Evolutionary conservation across 768 basidiomycete genomes (phyloP).

Genomic region (Lenzites betulinus): DNA sequence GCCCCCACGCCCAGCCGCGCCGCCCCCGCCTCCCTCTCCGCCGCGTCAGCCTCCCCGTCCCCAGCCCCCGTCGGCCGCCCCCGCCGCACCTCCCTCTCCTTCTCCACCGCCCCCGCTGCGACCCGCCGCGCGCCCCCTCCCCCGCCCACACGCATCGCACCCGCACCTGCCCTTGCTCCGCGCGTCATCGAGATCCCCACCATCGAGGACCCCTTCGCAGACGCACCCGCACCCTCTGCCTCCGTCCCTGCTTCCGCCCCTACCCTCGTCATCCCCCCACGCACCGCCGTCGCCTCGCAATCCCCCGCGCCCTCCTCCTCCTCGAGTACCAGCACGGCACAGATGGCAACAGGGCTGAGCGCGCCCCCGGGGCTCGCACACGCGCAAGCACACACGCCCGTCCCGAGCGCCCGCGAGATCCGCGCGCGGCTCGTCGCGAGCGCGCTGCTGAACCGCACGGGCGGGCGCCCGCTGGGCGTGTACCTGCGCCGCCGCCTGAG

Average conservation of each 20-base stretch:
- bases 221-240: conserved; percentile 16
- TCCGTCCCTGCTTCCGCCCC: no score
- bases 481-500: conserved; percentile 39
- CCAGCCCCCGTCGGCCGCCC: conserved; percentile 20
- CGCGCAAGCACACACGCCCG: neutral
- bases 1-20: conserved; percentile 10
- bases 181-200: conserved; percentile 2
- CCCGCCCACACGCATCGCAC: conserved; percentile 17
- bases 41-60: conserved; percentile 5
- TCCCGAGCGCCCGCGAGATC: conserved; percentile 34
- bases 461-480: conserved; percentile 50
- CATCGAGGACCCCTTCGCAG: conserved; percentile 31
- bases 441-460: conserved; percentile 56
- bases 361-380: conserved; percentile 8
- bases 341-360: neutral
- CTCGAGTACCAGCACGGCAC: neutral
- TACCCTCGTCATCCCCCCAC: conserved; percentile 6
- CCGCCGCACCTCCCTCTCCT: conserved; percentile 22
- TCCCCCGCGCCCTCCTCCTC: neutral
- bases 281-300: conserved; percentile 9
- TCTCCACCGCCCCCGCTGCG: conserved; percentile 13
- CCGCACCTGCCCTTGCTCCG: conserved; percentile 4
- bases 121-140: conserved; percentile 24
- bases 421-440: conserved; percentile 56
- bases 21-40: conserved; percentile 10